Conservation (phyloP, 192 early-diverging fungal species). For the Borealophlyctis nickersoniae region DNA sequence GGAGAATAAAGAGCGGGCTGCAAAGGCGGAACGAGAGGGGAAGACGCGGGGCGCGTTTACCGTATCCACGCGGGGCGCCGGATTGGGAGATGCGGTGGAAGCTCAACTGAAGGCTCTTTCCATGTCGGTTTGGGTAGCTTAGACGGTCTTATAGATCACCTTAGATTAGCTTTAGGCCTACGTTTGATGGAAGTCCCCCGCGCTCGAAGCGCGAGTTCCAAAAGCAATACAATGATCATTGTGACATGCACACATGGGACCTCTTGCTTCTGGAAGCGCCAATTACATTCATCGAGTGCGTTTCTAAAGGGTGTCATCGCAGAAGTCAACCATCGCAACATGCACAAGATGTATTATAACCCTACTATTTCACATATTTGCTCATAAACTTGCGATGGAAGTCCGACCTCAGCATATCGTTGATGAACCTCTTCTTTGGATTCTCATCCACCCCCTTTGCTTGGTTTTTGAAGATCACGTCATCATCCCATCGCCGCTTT, state of each 20-base stretch:
- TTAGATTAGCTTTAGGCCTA: no score
- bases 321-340: no score
- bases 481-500: slow-evolving; percentile 95
- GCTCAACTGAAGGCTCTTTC: neutral
- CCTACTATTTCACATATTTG: slow-evolving; percentile 50
- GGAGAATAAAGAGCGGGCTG: neutral
- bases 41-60: neutral
- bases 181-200: no score
- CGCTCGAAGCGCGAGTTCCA: no score
- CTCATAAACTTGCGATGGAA: slow-evolving; percentile 96
- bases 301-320: no score
- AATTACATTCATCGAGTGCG: no score
- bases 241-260: no score
- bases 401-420: slow-evolving; percentile 93
- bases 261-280: no score
- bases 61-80: neutral
- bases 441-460: slow-evolving; percentile 80
- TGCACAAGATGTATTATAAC: no score
- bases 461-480: slow-evolving; percentile 98
- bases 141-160: no score
- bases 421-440: slow-evolving; percentile 92
- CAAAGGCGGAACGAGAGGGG: neutral
- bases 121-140: neutral
- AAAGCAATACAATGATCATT: no score
- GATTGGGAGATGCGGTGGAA: neutral